These are phyloP conservation scores for Bryopsis sp. DNA, from an alignment of 139 green algal species.

Conservation along the genomic window DNA sequence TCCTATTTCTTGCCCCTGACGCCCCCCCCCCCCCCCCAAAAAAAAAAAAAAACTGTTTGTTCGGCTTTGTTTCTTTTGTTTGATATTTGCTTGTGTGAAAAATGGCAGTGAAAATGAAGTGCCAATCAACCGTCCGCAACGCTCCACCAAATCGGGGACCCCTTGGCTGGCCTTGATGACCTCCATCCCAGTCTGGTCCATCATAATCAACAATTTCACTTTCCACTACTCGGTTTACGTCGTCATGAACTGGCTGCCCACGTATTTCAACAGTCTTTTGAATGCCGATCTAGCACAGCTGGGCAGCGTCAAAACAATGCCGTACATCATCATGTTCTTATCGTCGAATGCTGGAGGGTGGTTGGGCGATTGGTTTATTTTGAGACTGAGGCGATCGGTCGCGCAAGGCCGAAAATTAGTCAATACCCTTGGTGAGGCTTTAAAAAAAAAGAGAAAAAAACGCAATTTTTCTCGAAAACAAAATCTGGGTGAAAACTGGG, in stretches of 20 bases:
- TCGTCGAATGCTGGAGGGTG: constrained; percentile 70
- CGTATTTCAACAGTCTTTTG: constrained; percentile 90
- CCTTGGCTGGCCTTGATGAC: constrained; percentile 65
- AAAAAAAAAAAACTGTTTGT: no score
- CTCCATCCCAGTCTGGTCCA: constrained; percentile 80
- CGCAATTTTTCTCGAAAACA: no score
- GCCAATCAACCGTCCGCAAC: no score
- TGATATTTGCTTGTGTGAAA: no score
- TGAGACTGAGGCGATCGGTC: constrained; percentile 29
- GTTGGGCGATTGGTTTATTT: constrained; percentile 79
- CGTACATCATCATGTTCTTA: constrained; percentile 93
- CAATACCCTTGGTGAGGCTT: constrained; percentile 64
- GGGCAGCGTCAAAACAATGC: constrained; percentile 70
- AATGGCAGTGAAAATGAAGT: no score
- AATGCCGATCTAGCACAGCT: constrained; percentile 52
- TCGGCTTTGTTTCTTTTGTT: no score
- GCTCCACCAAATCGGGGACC: no score
- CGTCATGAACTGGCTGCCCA: constrained; percentile 98
- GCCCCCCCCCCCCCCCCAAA: no score
- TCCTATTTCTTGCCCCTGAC: no score
- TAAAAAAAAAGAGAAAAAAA: no score
- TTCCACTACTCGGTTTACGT: constrained; percentile 99
- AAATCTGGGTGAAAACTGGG: no score
- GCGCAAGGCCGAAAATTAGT: constrained; percentile 68
- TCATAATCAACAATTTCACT: constrained; percentile 95